These are phyloP conservation scores for Persicaria tinctoria DNA, from an alignment of 148 eudicot genomes.

Conservation along the genomic window DNA sequence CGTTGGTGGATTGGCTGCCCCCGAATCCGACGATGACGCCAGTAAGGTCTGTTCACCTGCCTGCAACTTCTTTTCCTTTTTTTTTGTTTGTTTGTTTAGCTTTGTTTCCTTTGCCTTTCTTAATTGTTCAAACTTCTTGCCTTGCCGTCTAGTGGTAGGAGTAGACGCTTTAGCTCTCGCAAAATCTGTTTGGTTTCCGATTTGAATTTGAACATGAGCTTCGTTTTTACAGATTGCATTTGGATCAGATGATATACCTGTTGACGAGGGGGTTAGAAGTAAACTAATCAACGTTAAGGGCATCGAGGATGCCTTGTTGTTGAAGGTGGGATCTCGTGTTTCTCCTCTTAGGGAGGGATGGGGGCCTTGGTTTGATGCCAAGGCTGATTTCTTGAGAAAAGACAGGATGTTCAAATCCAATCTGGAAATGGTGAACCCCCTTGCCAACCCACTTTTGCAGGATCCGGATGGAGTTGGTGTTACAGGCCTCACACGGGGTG, in stretches of 20 bases:
- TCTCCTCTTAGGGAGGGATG: conserved; percentile 74
- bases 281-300: conserved; percentile 39
- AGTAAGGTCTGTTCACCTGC: conserved; percentile 20
- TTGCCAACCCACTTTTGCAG: conserved; percentile 62
- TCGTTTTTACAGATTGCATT: conserved; percentile 30
- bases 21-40: conserved; percentile 18
- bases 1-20: conserved; percentile 18
- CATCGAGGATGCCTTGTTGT: conserved; percentile 67
- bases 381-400: conserved; percentile 75
- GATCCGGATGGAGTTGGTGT: conserved; percentile 80
- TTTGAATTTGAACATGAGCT: neutral
- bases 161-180: neutral
- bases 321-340: conserved; percentile 41
- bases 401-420: conserved; percentile 82
- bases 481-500: conserved; percentile 61
- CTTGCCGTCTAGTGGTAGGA: no score
- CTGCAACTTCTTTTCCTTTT: neutral
- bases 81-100: neutral
- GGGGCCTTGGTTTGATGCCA: conserved; percentile 94
- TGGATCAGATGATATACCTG: conserved; percentile 66
- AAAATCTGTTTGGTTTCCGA: neutral
- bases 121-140: neutral
- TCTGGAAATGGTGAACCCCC: conserved; percentile 65
- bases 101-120: neutral
- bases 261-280: conserved; percentile 50